Evolutionary conservation across 345 rosid genomes (phyloP), one percentile per base, ranked within the genome.

Genomic region (Gossypium thurberi): DNA sequence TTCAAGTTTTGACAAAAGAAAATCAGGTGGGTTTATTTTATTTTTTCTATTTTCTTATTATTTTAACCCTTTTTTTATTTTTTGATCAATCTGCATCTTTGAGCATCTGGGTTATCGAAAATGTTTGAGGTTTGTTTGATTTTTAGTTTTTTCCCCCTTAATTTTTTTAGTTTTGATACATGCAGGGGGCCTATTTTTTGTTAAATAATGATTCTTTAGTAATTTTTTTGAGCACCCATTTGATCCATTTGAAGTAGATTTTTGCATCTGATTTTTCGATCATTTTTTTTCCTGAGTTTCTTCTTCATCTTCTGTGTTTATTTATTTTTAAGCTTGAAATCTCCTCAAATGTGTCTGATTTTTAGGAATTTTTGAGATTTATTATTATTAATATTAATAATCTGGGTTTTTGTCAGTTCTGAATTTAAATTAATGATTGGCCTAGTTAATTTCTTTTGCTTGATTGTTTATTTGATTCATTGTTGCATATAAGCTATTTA

Each of bases 21-120:
- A 77, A 65, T 76, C 78, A 77, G 81, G 84, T 84, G 81, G 72
- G 80, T 65, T 75, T 59, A 63, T 56, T 6, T 20, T 60, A 60
- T 4, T 64, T 62, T 40, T 53, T 7, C 50, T 73, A 65, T 40
- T 1, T 61, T 48, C 23, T 8, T 9, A 48, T 15, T 68, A 3
- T 10, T 48, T 26, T 21, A 48, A 5, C 18, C 9, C 3, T 68
- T 8, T 68, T 65, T 43, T 20, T 20, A 8, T 25, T 25, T 59
- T 58, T 58, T 56, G 42, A 23, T 66, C 12, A 46, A 42, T 70
- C 65, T 64, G 28, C 23, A 47, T 65, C 37, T 28, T 58, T 46
- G 4, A 25, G 48, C 17, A 25, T 55, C 18, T 55, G 37, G 23
- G 47, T 15, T n/a, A 8, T 63, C 28, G 18, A 66, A 74, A 56